Evolutionary conservation across 495 filamentous ascomycete species (phyloP), one percentile per base, ranked within the genome.

Genomic region (Daldinia bambusicola): DNA sequence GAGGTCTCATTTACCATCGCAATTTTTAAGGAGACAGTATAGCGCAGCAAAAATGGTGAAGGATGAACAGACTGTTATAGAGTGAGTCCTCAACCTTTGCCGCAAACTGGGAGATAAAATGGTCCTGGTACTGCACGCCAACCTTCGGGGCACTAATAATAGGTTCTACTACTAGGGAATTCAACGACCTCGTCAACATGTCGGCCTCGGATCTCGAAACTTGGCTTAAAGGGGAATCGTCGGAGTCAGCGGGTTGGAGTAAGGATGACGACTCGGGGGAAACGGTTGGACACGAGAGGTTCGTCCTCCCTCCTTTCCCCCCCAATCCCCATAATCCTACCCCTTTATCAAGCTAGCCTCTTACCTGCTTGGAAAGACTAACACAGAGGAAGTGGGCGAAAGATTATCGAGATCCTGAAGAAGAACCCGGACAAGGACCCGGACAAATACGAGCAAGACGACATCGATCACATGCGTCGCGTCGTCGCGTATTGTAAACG

Each of bases 161-260:
- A 6, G 31, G 2, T 10, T 18, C 30, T n/a, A 14, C 13, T 9
- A 4, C 12, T 13, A 89, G 87, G 51, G 88, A 91, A 76, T 92
- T 91, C 80, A 91, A 90, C 69, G 82, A 86, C 32, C 81, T 90
- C 55, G 88, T 91, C 40, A 91, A 92, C 75, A 92, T 92, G 89
- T 81, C 82, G 7, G 77, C 87, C 0, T 70, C 78, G 4, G 89
- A 91, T 66, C 81, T 92, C 36, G 79, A 88, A 61, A 80, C 82
- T 20, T 92, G 89, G 89, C 82, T 92, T 2, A 79, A 84, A 58
- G 76, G 83, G 38, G 83, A 85, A 14, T 76, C 84, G 18, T 90
- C 88, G 3, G 78, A 80, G 36, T 80, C 72, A 8, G 83, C 87
- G 0, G 90, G 90, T 7, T 91, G 86, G 87, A 64, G 38, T 6